Percentiles rank a stretch among this genome's conserved stretches.
Evolutionary conservation across 1,139 yeast genomes (phyloP).

Genomic region (Meyerozyma carpophila): DNA sequence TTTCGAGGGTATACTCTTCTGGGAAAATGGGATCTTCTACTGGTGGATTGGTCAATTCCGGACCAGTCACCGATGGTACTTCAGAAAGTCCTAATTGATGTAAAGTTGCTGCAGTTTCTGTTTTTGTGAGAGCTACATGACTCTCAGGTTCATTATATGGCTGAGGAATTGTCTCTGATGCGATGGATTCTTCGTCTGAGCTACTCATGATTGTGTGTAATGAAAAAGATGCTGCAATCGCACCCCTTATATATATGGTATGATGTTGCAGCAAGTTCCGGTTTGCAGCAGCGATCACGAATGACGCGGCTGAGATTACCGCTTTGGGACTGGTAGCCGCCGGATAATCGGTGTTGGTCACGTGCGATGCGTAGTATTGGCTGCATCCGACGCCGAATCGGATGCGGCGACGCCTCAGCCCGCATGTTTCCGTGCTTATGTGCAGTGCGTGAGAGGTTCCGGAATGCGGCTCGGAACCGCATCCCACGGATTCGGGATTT

Average conservation of each 20-base stretch:
- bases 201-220: background rate
- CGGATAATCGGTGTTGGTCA: background rate
- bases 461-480: background rate
- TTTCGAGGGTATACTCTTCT: conserved; percentile 84
- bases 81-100: conserved; percentile 55
- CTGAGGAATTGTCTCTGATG: conserved; percentile 11
- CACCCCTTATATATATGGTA: background rate
- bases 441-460: background rate
- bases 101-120: conserved; percentile 70
- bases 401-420: background rate
- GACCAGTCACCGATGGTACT: conserved; percentile 32
- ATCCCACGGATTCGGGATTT: too few species aligned
- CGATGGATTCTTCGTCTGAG: background rate
- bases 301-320: background rate
- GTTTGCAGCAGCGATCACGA: background rate
- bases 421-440: background rate
- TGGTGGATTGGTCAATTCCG: conserved; percentile 60
- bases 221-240: background rate
- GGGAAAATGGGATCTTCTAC: conserved; percentile 72
- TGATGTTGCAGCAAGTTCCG: background rate
- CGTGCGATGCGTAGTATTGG: background rate
- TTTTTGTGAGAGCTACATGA: conserved; percentile 23
- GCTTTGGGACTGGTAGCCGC: background rate
- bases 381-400: background rate
- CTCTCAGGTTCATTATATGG: conserved; percentile 12